Evolutionary conservation across 164 flowering plant species (phyloP).

Genomic region (Magnolia kwangsiensis): DNA sequence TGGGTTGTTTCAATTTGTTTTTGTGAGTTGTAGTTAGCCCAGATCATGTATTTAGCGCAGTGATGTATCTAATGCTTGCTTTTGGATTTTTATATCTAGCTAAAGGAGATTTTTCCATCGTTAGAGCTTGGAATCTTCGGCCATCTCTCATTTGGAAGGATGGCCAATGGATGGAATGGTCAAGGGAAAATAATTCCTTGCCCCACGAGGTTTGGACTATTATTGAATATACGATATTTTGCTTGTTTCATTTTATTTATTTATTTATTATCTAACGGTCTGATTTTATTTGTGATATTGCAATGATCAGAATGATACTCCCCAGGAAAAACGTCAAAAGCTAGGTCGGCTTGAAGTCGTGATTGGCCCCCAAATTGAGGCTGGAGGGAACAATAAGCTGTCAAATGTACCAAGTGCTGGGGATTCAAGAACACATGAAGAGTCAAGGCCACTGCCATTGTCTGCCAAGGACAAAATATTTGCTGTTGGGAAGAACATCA

Average conservation of each 20-base stretch:
- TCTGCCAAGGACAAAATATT: slow-evolving; percentile 56
- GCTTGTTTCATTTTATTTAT: not conserved
- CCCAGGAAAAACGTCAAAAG: slow-evolving; percentile 66
- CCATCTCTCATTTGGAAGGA: slow-evolving; percentile 79
- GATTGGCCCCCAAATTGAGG: slow-evolving; percentile 29
- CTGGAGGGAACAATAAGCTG: slow-evolving; percentile 36
- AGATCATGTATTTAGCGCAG: not conserved
- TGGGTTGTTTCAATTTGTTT: not conserved
- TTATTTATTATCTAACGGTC: not conserved
- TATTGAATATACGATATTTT: not conserved
- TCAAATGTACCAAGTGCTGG: slow-evolving; percentile 22
- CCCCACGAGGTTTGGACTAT: slow-evolving; percentile 42
- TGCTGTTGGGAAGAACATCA: slow-evolving; percentile 51
- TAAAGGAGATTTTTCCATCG: slow-evolving; percentile 55
- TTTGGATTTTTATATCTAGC: slow-evolving; percentile 36
- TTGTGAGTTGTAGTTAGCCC: not conserved
- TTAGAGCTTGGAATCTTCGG: slow-evolving; percentile 77
- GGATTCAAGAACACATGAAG: slow-evolving; percentile 40
- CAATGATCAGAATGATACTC: slow-evolving; percentile 63
- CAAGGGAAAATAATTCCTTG: slow-evolving; percentile 24
- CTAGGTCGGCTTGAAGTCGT: slow-evolving; percentile 28
- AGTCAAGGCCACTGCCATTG: slow-evolving; percentile 34
- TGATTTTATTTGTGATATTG: not conserved
- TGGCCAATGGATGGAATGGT: slow-evolving; percentile 80
- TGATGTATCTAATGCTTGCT: not conserved